These are phyloP conservation scores for Chaetomium olivaceum DNA, from an alignment of 2,329 filamentous ascomycete genomes.

Conservation along the genomic window DNA sequence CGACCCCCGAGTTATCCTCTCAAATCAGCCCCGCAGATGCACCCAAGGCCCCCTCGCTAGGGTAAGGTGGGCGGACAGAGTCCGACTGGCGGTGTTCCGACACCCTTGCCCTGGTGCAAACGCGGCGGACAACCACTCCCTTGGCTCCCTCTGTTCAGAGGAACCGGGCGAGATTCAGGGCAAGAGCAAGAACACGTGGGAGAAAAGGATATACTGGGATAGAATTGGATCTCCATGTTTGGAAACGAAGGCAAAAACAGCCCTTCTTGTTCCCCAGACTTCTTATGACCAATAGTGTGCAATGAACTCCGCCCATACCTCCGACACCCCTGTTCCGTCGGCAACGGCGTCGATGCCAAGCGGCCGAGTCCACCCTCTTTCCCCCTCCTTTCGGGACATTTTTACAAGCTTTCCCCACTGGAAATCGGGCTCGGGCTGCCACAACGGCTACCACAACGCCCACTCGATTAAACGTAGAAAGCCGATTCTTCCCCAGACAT, in stretches of 20 bases:
- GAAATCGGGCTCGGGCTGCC: not conserved
- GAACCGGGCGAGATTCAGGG: too few relatives aligned
- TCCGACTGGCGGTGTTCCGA: conserved; percentile 4
- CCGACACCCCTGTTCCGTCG: conserved; percentile 15
- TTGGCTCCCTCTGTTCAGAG: not conserved
- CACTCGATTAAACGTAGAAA: not conserved
- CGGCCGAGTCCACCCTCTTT: not conserved
- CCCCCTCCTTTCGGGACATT: too few relatives aligned
- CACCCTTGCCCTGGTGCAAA: conserved; percentile 9
- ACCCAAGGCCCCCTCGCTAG: not conserved
- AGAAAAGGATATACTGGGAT: not conserved
- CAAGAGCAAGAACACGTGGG: not conserved
- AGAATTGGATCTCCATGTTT: not conserved
- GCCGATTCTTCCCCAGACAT: not conserved
- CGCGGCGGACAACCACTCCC: not conserved
- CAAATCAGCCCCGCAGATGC: not conserved
- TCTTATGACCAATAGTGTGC: not conserved
- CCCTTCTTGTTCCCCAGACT: not conserved
- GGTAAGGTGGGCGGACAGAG: not conserved
- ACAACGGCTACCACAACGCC: not conserved
- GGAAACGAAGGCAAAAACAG: not conserved
- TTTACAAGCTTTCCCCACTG: not conserved
- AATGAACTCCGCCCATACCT: conserved; percentile 10
- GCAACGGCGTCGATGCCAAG: conserved; percentile 15
- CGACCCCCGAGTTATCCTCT: not conserved